A percentile compares a stretch with the other conserved stretches of the same genome.
These are phyloP conservation scores for Fragaria vesca DNA, from an alignment of 306 rosid species.

Conservation along the genomic window DNA sequence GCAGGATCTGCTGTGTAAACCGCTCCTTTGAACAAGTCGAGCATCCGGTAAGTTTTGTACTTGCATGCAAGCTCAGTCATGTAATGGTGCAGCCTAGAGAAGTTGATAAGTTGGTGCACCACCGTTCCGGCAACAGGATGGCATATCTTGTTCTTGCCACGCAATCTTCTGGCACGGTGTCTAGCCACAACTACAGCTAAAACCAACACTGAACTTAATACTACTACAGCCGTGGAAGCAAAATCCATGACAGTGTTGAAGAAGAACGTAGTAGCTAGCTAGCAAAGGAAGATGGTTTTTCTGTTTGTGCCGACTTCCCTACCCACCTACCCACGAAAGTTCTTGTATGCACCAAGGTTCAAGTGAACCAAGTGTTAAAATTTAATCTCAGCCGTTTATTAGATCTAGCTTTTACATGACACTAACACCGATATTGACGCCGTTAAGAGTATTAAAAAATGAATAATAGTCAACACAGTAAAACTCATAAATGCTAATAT, in stretches of 20 bases:
- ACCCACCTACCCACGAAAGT: neutral
- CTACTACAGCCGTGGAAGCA: neutral
- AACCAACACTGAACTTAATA: neutral
- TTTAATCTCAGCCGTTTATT: too few species aligned
- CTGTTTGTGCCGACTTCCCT: neutral
- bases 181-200: neutral
- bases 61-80: constrained; percentile 24
- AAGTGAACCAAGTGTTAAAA: too few species aligned
- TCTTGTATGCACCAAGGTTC: too few species aligned
- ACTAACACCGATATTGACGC: too few species aligned
- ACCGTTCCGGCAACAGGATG: constrained; percentile 26
- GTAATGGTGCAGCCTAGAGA: constrained; percentile 23
- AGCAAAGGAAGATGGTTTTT: neutral
- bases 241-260: neutral
- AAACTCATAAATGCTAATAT: too few species aligned
- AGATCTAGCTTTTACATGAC: too few species aligned
- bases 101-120: constrained; percentile 10
- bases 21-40: constrained; percentile 13
- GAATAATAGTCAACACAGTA: too few species aligned
- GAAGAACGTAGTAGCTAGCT: neutral
- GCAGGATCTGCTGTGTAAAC: constrained; percentile 31
- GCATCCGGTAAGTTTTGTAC: constrained; percentile 11
- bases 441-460: too few species aligned
- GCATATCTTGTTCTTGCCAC: constrained; percentile 8
- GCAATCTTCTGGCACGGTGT: neutral